A percentile compares a stretch with the other conserved stretches of the same genome.
These are phyloP conservation scores for Ganoderma sp. DNA, from an alignment of 1,284 basidiomycete genomes.

Conservation along the genomic window DNA sequence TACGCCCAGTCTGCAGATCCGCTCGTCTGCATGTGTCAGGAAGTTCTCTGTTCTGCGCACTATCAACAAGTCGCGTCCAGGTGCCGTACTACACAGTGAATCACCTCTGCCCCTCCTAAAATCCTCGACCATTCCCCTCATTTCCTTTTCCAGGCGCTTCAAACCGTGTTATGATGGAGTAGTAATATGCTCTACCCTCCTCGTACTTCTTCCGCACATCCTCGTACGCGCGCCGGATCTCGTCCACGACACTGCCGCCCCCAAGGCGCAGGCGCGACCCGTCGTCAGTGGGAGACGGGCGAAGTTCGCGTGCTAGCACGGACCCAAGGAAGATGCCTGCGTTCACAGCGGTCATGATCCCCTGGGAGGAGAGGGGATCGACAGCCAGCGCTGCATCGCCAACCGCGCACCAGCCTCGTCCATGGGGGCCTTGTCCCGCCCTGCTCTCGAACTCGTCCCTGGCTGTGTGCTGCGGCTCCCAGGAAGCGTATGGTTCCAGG, in stretches of 20 bases:
- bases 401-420: conserved; percentile 40
- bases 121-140: background rate
- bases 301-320: conserved; percentile 15
- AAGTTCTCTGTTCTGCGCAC: no score
- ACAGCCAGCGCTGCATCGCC: conserved; percentile 47
- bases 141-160: conserved; percentile 4
- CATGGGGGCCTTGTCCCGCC: background rate
- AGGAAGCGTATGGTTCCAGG: conserved; percentile 35
- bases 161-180: conserved; percentile 25
- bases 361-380: conserved; percentile 47
- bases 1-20: no score
- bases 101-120: background rate
- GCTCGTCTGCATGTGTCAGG: no score
- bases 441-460: background rate
- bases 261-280: background rate
- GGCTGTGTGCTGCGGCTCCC: conserved; percentile 10
- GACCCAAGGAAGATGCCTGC: conserved; percentile 37
- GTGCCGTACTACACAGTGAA: background rate
- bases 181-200: conserved; percentile 24
- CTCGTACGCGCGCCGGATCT: conserved; percentile 18
- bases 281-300: background rate
- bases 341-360: conserved; percentile 45
- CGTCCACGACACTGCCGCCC: background rate
- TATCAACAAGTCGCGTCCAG: background rate
- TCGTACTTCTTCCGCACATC: conserved; percentile 22